These are phyloP conservation scores for Apostasia ramifera DNA, from an alignment of 106 monocot species.

Conservation along the genomic window DNA sequence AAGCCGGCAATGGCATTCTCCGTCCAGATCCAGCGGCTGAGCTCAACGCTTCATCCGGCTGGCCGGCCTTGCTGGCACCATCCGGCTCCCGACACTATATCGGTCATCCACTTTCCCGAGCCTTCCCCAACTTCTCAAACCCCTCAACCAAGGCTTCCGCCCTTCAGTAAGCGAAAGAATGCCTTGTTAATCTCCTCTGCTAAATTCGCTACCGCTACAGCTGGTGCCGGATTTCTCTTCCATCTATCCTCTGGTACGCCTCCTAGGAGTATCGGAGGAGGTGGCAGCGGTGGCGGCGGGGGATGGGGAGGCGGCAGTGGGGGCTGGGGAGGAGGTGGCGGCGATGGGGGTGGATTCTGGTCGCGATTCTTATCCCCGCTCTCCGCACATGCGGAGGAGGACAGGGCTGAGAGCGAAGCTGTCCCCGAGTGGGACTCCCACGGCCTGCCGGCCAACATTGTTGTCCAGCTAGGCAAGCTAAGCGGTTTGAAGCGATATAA, in stretches of 20 bases:
- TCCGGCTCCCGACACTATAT: not conserved
- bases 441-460: slow-evolving; percentile 76
- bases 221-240: slow-evolving; percentile 26
- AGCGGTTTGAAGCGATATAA: slow-evolving; percentile 90
- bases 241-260: slow-evolving; percentile 10
- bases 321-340: slow-evolving; percentile 34
- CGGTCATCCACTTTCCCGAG: not conserved
- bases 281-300: slow-evolving; percentile 21
- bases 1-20: slow-evolving; percentile 14
- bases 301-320: slow-evolving; percentile 43
- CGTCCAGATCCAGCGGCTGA: slow-evolving; percentile 10
- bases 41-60: not conserved
- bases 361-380: slow-evolving; percentile 39
- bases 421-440: slow-evolving; percentile 74
- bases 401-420: slow-evolving; percentile 11
- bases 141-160: not conserved
- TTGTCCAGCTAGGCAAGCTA: slow-evolving; percentile 63
- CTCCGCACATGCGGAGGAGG: slow-evolving; percentile 48
- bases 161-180: slow-evolving; percentile 1
- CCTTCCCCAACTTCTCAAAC: not conserved
- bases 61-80: not conserved
- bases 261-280: slow-evolving; percentile 16
- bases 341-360: slow-evolving; percentile 71
- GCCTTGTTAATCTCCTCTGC: slow-evolving; percentile 20
- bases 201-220: slow-evolving; percentile 24